Evolutionary conservation across 495 filamentous ascomycete species (phyloP).

Genomic region (Hypomontagnella submonticulosa): DNA sequence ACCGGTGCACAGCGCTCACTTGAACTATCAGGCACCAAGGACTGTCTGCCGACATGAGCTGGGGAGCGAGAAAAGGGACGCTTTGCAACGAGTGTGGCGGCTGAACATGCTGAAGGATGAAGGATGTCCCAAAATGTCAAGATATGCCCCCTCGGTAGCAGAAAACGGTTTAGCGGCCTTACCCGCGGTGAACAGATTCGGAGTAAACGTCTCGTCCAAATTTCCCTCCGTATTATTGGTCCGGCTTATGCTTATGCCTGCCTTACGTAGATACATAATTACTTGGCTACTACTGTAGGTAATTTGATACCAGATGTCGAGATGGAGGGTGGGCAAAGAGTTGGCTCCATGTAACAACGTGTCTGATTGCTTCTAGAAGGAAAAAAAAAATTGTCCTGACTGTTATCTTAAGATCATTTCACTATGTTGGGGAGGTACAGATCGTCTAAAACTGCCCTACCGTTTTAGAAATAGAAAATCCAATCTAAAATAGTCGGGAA

Average conservation of each 20-base stretch:
- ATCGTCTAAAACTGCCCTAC: constrained; percentile 12
- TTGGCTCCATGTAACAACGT: constrained; percentile 31
- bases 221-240: constrained; percentile 32
- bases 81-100: constrained; percentile 26
- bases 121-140: constrained; percentile 39
- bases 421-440: constrained; percentile 16
- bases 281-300: neutral
- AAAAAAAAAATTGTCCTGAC: constrained; percentile 2
- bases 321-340: too few species aligned
- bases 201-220: constrained; percentile 28
- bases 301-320: neutral
- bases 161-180: constrained; percentile 45
- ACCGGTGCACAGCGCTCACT: constrained; percentile 33
- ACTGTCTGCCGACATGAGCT: constrained; percentile 22
- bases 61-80: constrained; percentile 27
- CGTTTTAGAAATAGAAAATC: constrained; percentile 4
- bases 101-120: constrained; percentile 41
- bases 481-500: constrained; percentile 5
- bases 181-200: constrained; percentile 41
- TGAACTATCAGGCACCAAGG: constrained; percentile 31
- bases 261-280: neutral
- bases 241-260: constrained; percentile 14
- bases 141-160: constrained; percentile 43
- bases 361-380: constrained; percentile 34
- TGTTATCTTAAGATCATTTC: constrained; percentile 8